Evolutionary conservation across 2,329 filamentous ascomycete genomes (phyloP), one percentile per base, ranked within the genome.

Genomic region (Atkinsonella texensis): DNA sequence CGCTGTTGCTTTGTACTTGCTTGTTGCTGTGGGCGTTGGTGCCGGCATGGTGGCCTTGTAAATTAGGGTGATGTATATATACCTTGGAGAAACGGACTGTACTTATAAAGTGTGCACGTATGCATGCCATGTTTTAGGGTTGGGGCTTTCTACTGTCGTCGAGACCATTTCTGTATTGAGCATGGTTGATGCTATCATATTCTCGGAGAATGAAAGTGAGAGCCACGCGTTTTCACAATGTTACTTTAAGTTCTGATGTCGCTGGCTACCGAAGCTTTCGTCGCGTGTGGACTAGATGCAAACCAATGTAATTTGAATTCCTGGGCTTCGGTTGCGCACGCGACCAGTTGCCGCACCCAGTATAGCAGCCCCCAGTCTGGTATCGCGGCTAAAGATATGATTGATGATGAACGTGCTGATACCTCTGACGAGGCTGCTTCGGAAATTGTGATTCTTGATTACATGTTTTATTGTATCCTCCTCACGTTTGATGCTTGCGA

Each of bases 31-130:
- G 63, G 70, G 66, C 48, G 71, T 71, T 13, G 77, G 77, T 60
- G 76, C 72, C 40, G 70, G 67, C 53, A 77, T 81, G 74, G 62
- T 80, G 53, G 63, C 72, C 54, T 61, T 81, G 66, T 81, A 77
- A 73, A 57, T 48, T 31, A 12, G 31, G n/a, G 15, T 28, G 4
- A 28, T 28, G 23, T 33, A 46, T 33, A 46, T 33, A 39, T 48
- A 39, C n/a, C 32, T 39, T 20, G 35, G 20, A 46, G 38, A 28
- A 33, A 44, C 13, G 43, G 45, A 55, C 41, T 48, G 47, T 58
- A 52, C 7, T 28, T 28, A 44, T 48, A 54, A 55, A 47, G 55
- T 55, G 55, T 50, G 17, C 20, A 49, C 48, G 18, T 11, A 33
- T 33, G 41, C 31, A 45, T 20, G 43, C n/a, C 32, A 45, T n/a